phyloP scores from a whole-genome alignment of 1,284 basidiomycete genomes.

The Rugosomyces carneus region DNA sequence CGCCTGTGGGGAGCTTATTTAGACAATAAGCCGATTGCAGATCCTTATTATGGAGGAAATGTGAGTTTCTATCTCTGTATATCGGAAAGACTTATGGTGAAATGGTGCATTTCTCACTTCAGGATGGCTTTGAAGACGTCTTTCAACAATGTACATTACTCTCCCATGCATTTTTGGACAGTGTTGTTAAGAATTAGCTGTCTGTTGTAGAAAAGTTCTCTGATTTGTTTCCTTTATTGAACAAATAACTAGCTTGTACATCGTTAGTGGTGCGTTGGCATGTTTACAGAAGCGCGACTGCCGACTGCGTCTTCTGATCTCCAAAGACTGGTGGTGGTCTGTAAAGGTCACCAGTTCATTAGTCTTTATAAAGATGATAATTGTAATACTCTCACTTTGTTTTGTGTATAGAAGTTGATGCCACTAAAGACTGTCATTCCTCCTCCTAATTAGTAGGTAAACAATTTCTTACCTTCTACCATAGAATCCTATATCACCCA shows the following conservation, averaged over 20 bases:
- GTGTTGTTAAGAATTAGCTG: conserved; percentile 32
- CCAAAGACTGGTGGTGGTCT: conserved; percentile 84
- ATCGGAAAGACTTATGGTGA: background rate
- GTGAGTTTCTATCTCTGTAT: conserved; percentile 4
- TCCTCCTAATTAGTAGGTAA: background rate
- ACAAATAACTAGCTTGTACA: background rate
- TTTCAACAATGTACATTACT: conserved; percentile 60
- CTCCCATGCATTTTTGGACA: conserved; percentile 72
- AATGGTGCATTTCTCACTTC: too few species aligned
- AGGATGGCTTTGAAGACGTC: conserved; percentile 54
- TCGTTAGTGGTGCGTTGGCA: conserved; percentile 68
- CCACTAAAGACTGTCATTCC: conserved; percentile 39
- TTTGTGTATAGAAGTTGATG: conserved; percentile 88
- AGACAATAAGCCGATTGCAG: conserved; percentile 51
- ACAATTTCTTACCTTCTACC: conserved; percentile 63
- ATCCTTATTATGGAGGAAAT: conserved; percentile 55
- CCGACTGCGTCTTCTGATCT: conserved; percentile 75
- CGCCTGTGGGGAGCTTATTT: conserved; percentile 40
- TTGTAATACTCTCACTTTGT: conserved; percentile 50
- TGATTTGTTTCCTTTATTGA: background rate
- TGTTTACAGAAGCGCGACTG: conserved; percentile 71
- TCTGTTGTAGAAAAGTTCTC: background rate
- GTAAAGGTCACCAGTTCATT: conserved; percentile 1
- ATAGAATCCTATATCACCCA: conserved; percentile 89
- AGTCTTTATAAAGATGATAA: conserved; percentile 1